Evolutionary conservation across 2,329 filamentous ascomycete genomes (phyloP), one percentile per base, ranked within the genome.

Genomic region (Sarocladium kiliense): DNA sequence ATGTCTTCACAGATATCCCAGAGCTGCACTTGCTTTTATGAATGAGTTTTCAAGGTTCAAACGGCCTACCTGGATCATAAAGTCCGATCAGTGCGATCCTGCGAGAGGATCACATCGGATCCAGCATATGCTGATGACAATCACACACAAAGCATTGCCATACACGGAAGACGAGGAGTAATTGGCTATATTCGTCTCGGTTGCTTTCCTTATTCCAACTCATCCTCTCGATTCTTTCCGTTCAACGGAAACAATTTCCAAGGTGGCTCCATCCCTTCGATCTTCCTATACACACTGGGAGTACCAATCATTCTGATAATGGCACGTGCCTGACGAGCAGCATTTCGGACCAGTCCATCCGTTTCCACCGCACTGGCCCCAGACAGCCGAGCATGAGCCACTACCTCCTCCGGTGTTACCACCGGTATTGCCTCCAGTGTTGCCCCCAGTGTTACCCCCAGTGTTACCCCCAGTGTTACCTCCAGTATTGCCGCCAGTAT

Each of bases 41-140:
- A n/a, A n/a, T n/a, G n/a, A n/a, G n/a, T n/a, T n/a, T n/a, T n/a
- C n/a, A n/a, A n/a, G n/a, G n/a, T n/a, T n/a, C n/a, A n/a, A n/a
- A n/a, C n/a, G n/a, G n/a, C n/a, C n/a, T n/a, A n/a, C n/a, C n/a
- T n/a, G n/a, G n/a, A n/a, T n/a, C n/a, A n/a, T n/a, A n/a, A n/a
- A n/a, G n/a, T n/a, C n/a, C n/a, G n/a, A n/a, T n/a, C n/a, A n/a
- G n/a, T n/a, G n/a, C n/a, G n/a, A n/a, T 19, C 37, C 36, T 67
- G 54, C 0, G 68, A 67, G 0, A 73, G 60, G 16, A 72, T 64
- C 6, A 70, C 60, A 1, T 64, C 64, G 1, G 61, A n/a, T n/a
- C n/a, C n/a, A n/a, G n/a, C n/a, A n/a, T n/a, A n/a, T n/a, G n/a
- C n/a, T n/a, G n/a, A n/a, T n/a, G n/a, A n/a, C n/a, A n/a, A n/a